Conservation (phyloP, 2,329 filamentous ascomycete species). For the Acrocalymma vagum region DNA sequence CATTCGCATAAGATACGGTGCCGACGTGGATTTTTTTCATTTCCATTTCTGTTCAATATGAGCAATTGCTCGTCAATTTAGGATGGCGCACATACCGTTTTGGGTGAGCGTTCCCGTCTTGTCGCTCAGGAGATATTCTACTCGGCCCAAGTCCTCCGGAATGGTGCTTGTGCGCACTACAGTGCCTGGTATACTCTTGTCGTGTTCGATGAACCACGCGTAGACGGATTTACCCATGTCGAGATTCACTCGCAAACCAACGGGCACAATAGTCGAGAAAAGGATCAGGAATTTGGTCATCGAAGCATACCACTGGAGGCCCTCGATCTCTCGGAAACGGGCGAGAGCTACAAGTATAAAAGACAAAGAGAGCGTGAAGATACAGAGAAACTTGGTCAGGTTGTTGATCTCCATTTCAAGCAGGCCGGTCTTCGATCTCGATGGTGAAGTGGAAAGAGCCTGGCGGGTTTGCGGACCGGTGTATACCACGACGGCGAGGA, state of each 20-base stretch:
- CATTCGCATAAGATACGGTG: conserved; percentile 96
- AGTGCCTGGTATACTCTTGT: conserved; percentile 87
- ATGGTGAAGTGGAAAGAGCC: conserved; percentile 89
- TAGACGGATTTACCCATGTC: conserved; percentile 98
- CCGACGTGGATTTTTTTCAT: conserved; percentile 99
- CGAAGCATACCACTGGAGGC: conserved; percentile 87
- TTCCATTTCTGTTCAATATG: conserved; percentile 76
- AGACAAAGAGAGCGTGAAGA: conserved; percentile 85
- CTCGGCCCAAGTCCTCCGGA: conserved; percentile 91
- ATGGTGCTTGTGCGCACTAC: conserved; percentile 97
- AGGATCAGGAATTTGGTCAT: conserved; percentile 98
- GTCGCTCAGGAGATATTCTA: conserved; percentile 95
- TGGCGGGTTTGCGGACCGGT: conserved; percentile 94
- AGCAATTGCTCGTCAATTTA: conserved; percentile 9
- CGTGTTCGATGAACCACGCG: conserved; percentile 92
- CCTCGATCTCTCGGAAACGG: conserved; percentile 74
- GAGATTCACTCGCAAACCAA: conserved; percentile 93
- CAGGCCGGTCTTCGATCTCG: conserved; percentile 91
- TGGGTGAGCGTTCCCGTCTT: conserved; percentile 98
- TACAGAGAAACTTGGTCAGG: conserved; percentile 93
- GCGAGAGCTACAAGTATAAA: conserved; percentile 88
- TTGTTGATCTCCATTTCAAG: conserved; percentile 97
- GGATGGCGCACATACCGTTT: conserved; percentile 65
- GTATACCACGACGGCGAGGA: conserved; percentile 90
- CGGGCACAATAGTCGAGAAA: conserved; percentile 99